Evolutionary conservation across 257 asterid species (phyloP).

Genomic region (Scutellaria barbata): DNA sequence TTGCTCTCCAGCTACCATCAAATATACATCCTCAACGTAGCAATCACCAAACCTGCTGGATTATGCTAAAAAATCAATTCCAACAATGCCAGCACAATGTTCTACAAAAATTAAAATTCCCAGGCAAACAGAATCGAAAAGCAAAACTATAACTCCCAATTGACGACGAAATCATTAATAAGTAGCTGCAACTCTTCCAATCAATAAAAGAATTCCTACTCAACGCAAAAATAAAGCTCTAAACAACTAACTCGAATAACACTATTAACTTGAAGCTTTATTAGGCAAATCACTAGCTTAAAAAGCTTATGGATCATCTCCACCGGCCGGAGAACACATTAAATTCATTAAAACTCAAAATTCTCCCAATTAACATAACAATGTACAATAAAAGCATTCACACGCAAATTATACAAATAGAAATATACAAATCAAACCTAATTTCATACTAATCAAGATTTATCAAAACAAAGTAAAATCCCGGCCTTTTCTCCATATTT

Average conservation of each 20-base stretch:
- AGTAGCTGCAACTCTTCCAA: constrained; percentile 19
- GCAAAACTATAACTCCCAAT: constrained; percentile 4
- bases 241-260: not conserved
- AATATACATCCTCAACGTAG: constrained; percentile 27
- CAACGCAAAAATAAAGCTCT: not conserved
- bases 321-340: constrained; percentile 15
- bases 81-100: constrained; percentile 26
- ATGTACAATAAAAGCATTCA: not conserved
- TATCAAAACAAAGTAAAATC: not conserved
- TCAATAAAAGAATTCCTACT: constrained; percentile 2
- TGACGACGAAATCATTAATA: not conserved
- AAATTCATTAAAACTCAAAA: constrained; percentile 20
- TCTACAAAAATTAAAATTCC: constrained; percentile 17
- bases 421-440: constrained; percentile 21
- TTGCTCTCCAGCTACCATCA: constrained; percentile 33
- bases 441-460: constrained; percentile 6
- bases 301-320: constrained; percentile 23
- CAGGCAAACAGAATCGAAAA: constrained; percentile 1
- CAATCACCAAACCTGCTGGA: constrained; percentile 35
- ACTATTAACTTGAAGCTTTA: constrained; percentile 22
- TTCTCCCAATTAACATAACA: constrained; percentile 24
- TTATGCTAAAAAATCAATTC: constrained; percentile 28
- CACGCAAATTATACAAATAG: not conserved
- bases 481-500: constrained; percentile 11
- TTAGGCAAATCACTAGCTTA: constrained; percentile 31